These are phyloP conservation scores for Starmerella kuoi DNA, from an alignment of 805 yeast genomes.

Conservation along the genomic window DNA sequence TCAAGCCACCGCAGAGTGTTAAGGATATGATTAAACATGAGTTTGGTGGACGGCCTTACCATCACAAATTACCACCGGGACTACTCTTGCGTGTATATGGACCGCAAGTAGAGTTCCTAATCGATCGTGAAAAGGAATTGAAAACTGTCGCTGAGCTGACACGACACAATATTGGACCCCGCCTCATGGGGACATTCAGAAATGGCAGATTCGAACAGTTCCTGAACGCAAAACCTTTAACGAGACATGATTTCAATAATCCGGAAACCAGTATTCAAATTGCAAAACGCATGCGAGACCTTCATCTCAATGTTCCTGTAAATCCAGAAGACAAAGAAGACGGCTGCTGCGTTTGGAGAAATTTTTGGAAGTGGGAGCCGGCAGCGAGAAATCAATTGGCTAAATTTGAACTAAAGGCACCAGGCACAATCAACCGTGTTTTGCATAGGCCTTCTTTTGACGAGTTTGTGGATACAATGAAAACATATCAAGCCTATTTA, in stretches of 20 bases:
- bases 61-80: constrained; percentile 38
- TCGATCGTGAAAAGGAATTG: constrained; percentile 76
- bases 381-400: constrained; percentile 37
- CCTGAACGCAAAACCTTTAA: constrained; percentile 67
- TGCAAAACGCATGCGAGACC: constrained; percentile 92
- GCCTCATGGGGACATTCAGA: constrained; percentile 71
- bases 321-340: constrained; percentile 40
- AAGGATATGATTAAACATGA: constrained; percentile 29
- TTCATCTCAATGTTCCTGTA: constrained; percentile 68
- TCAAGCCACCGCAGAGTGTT: constrained; percentile 41
- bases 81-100: constrained; percentile 78
- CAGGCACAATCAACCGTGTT: constrained; percentile 20
- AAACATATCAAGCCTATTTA: constrained; percentile 52
- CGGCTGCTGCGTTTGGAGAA: constrained; percentile 61
- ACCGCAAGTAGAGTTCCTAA: constrained; percentile 68
- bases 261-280: constrained; percentile 68
- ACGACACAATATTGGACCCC: constrained; percentile 72
- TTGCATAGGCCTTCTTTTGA: constrained; percentile 19
- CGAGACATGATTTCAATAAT: constrained; percentile 59
- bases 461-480: constrained; percentile 39
- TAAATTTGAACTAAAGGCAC: constrained; percentile 31
- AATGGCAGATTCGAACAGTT: constrained; percentile 95
- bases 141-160: constrained; percentile 61
- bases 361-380: constrained; percentile 59
- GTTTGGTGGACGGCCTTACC: constrained; percentile 24